Evolutionary conservation across 2,329 filamentous ascomycete species (phyloP).

Genomic region (Colletotrichum musae): DNA sequence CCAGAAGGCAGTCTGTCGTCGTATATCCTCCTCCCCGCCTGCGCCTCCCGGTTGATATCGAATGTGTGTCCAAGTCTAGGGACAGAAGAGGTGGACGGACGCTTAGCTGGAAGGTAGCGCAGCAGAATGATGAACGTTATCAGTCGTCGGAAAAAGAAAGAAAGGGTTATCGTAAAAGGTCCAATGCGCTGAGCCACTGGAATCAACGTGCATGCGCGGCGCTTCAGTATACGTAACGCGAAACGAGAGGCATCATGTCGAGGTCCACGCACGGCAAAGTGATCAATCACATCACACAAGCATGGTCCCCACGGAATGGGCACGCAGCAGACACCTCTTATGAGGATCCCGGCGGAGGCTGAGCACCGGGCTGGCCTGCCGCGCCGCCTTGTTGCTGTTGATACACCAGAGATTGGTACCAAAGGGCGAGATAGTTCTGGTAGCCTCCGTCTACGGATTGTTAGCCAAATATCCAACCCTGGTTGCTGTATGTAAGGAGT

Average conservation of each 20-base stretch:
- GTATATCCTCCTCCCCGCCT: background rate
- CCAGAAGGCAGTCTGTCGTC: conserved; percentile 29
- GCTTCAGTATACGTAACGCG: conserved; percentile 39
- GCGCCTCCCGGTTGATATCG: conserved; percentile 5
- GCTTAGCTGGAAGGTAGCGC: conserved; percentile 36
- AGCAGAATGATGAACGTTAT: conserved; percentile 30
- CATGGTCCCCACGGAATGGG: conserved; percentile 36
- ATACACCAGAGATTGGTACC: conserved; percentile 78
- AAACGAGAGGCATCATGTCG: conserved; percentile 42
- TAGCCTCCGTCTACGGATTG: conserved; percentile 80
- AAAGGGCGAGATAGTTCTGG: conserved; percentile 83
- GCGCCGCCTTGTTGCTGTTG: conserved; percentile 56
- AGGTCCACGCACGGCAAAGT: conserved; percentile 41
- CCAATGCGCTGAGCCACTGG: conserved; percentile 24
- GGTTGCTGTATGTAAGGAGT: background rate
- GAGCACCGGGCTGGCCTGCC: conserved; percentile 46
- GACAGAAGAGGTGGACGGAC: conserved; percentile 15
- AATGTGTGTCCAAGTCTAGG: conserved; percentile 32
- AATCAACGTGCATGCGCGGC: conserved; percentile 38
- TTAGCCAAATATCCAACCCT: conserved; percentile 44
- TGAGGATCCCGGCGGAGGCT: conserved; percentile 39
- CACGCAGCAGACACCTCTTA: conserved; percentile 27
- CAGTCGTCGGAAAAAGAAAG: conserved; percentile 28
- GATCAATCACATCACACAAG: conserved; percentile 43
- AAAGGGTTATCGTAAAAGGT: conserved; percentile 12